Conservation (phyloP, 116 monocot genomes). For the Zostera marina region DNA sequence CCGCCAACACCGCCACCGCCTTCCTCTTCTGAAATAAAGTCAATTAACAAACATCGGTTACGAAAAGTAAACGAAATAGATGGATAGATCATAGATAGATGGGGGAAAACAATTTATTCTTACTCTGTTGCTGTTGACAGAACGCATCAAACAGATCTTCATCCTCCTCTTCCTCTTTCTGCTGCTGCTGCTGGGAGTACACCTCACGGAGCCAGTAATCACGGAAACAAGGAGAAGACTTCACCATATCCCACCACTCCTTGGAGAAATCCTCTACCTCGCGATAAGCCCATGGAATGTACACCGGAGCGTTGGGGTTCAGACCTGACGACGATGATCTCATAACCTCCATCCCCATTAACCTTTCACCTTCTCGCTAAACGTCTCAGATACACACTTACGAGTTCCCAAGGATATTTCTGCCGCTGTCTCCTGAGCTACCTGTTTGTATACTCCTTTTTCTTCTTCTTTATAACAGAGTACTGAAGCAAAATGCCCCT, state of each 20-base stretch:
- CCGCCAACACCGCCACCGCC: neutral
- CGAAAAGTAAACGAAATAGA: neutral
- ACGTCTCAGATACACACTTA: too few relatives aligned
- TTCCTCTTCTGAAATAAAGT: neutral
- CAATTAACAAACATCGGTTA: neutral
- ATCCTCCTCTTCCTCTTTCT: slow-evolving; percentile 5
- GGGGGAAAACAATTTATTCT: neutral
- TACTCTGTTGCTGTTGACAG: slow-evolving; percentile 4
- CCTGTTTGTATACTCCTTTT: too few relatives aligned
- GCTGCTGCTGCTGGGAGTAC: slow-evolving; percentile 2
- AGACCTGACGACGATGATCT: slow-evolving; percentile 9
- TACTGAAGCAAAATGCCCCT: too few relatives aligned
- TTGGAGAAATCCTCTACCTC: slow-evolving; percentile 93
- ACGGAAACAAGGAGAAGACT: slow-evolving; percentile 69
- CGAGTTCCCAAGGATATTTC: too few relatives aligned
- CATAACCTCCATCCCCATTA: slow-evolving; percentile 32
- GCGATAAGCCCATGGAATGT: slow-evolving; percentile 57
- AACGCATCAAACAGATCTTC: slow-evolving; percentile 6
- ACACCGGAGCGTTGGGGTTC: slow-evolving; percentile 82
- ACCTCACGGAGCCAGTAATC: slow-evolving; percentile 66
- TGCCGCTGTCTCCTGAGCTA: too few relatives aligned
- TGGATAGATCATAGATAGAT: neutral
- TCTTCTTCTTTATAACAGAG: neutral
- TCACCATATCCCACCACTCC: slow-evolving; percentile 86
- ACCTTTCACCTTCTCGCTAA: neutral